A percentile compares a stretch with the other conserved stretches of the same genome.
Evolutionary conservation across 225 moss, liverwort and hornwort species (phyloP).

Genomic region (Takakia lepidozioides): DNA sequence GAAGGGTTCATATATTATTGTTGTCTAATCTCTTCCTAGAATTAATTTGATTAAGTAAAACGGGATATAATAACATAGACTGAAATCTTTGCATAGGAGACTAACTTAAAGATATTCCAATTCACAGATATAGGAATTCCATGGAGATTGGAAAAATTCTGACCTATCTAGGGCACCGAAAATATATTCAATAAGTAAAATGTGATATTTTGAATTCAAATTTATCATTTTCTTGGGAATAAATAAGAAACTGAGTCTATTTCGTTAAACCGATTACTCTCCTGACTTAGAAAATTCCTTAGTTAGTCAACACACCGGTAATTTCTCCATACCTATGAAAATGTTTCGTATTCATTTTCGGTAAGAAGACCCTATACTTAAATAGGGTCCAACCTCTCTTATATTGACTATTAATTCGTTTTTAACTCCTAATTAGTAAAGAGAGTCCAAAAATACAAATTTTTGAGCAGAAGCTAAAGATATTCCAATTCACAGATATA

Average conservation of each 20-base stretch:
- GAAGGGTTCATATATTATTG: no score
- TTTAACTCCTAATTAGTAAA: neutral
- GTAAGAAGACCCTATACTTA: neutral
- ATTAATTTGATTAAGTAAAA: slow-evolving; percentile 2
- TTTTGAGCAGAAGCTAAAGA: slow-evolving; percentile 3
- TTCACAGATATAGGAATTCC: slow-evolving; percentile 6
- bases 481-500: slow-evolving; percentile 4
- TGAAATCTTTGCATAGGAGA: slow-evolving; percentile 4
- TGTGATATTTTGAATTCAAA: slow-evolving; percentile 1
- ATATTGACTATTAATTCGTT: slow-evolving; percentile 2
- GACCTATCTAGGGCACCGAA: slow-evolving; percentile 3
- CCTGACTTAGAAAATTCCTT: neutral
- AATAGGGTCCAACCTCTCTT: slow-evolving; percentile 1
- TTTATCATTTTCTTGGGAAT: neutral
- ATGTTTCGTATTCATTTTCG: neutral
- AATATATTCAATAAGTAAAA: slow-evolving; percentile 1
- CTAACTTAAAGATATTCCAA: slow-evolving; percentile 3
- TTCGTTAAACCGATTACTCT: neutral
- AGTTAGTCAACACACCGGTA: neutral
- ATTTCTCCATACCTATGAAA: neutral
- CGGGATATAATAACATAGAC: slow-evolving; percentile 3
- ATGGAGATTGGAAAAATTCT: slow-evolving; percentile 3
- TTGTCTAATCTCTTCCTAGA: no score
- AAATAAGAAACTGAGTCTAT: neutral
- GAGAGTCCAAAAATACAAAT: no score